Base-by-base conservation (phyloP, 345 rosid species). In the Gossypium rotundifolium region DNA sequence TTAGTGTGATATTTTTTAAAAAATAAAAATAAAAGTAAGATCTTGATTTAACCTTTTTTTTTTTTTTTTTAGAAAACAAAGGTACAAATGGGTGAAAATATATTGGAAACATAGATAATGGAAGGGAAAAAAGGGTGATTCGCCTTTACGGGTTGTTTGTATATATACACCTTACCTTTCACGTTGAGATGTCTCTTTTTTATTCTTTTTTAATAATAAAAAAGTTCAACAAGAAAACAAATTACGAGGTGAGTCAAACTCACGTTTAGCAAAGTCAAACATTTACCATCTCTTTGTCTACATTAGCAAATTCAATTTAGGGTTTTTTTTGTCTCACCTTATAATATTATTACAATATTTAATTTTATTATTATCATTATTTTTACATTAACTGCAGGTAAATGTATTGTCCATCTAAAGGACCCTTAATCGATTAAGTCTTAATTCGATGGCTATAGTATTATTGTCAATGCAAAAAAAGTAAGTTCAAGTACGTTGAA, bases 361-460 rank as follows among this genome's bases (percentile, higher is more conserved):
- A 29, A 29, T 29, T 0, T 29, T 29, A 29, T 4, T 0, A 0
- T 0, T 4, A 4, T 0, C 0, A 0, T 29, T 29, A 0, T 29
- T 29, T 29, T 29, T 4, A 4, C 6, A 29, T 6, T 4, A 29
- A 29, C 0, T 0, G 0, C 0, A 29, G 0, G 38, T 29, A 29
- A 29, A 29, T 0, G 6, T 0, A 29, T 4, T 1, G 1, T 1
- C 1, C 1, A 29, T 29, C 1, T 4, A 29, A 29, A 29, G 38
- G 38, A 0, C 6, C 0, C 0, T 29, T 29, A 29, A 1, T 0
- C 1, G 38, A 29, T 29, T 29, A 0, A 29, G 38, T 29, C 1
- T 29, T 29, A 29, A 4, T 0, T 29, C 38, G 1, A 29, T 29
- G 4, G 1, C 1, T 29, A 29, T 0, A 29, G 0, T 29, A 29